phyloP scores from a whole-genome alignment of 805 yeast genomes.

The Danielozyma ontarioensis region DNA sequence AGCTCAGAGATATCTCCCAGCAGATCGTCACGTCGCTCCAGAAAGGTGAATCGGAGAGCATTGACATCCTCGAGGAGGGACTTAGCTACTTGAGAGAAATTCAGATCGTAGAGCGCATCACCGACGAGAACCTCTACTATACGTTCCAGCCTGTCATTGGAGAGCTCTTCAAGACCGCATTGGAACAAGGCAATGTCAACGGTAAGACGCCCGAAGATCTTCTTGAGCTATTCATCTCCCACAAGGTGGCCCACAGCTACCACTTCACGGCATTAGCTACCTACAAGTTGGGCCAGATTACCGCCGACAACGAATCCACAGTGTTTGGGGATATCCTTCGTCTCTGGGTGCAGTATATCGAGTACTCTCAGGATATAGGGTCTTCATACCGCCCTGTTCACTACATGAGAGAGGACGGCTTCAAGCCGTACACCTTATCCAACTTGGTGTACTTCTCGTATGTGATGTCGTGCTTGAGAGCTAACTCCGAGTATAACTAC shows the following conservation, averaged over 20 bases:
- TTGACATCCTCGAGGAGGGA: constrained; percentile 38
- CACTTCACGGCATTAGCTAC: constrained; percentile 22
- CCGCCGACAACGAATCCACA: constrained; percentile 4
- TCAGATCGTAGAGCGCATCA: constrained; percentile 27
- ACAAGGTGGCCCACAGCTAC: constrained; percentile 29
- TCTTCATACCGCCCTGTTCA: neutral
- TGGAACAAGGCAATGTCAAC: constrained; percentile 6
- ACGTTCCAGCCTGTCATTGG: constrained; percentile 25
- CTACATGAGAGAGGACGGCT: constrained; percentile 7
- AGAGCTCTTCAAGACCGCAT: constrained; percentile 15
- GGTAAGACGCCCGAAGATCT: constrained; percentile 13
- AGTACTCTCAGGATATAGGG: constrained; percentile 11
- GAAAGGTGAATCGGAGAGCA: constrained; percentile 17
- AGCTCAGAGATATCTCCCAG: constrained; percentile 27
- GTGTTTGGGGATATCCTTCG: constrained; percentile 21
- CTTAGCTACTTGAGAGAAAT: constrained; percentile 33
- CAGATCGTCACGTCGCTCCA: constrained; percentile 25
- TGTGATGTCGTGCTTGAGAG: constrained; percentile 22
- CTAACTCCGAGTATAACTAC: constrained; percentile 16
- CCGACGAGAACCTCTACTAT: constrained; percentile 17
- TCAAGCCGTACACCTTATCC: constrained; percentile 9
- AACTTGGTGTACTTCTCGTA: constrained; percentile 32
- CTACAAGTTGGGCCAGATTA: constrained; percentile 11
- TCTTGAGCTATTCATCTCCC: constrained; percentile 21
- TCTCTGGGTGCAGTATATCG: constrained; percentile 30